Evolutionary conservation across 2,329 filamentous ascomycete genomes (phyloP).

Genomic region (Aspergillus persii): DNA sequence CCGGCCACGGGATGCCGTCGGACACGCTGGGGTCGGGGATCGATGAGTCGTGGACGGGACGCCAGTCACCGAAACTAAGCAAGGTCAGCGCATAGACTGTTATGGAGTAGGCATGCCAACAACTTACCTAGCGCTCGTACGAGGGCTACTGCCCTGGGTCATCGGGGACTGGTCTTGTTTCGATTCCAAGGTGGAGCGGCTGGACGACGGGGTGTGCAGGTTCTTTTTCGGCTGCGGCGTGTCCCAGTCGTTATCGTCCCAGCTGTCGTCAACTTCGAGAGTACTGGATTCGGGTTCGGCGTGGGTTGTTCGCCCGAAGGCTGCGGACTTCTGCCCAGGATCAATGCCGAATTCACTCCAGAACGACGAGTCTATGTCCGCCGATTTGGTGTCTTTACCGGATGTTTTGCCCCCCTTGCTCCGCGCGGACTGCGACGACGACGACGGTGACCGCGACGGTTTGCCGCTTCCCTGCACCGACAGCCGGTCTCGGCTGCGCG

Average conservation of each 20-base stretch:
- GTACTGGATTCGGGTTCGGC: conserved; percentile 34
- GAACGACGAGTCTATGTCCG: conserved; percentile 46
- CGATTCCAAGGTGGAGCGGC: conserved; percentile 52
- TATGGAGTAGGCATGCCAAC: conserved; percentile 23
- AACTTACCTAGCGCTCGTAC: conserved; percentile 54
- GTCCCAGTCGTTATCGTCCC: conserved; percentile 53
- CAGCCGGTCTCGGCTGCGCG: conserved; percentile 33
- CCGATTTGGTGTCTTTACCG: conserved; percentile 43
- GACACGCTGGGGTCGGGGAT: conserved; percentile 32
- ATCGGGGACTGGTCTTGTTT: conserved; percentile 46
- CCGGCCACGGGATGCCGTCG: conserved; percentile 60
- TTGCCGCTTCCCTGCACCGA: conserved; percentile 25
- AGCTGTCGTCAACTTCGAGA: conserved; percentile 49
- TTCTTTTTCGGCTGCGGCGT: conserved; percentile 43
- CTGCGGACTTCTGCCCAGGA: conserved; percentile 41
- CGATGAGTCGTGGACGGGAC: conserved; percentile 23
- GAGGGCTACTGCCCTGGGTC: conserved; percentile 49
- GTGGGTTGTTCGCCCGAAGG: conserved; percentile 26
- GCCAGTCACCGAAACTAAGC: conserved; percentile 40
- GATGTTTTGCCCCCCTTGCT: conserved; percentile 33
- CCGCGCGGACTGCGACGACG: conserved; percentile 10
- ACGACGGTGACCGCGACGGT: conserved; percentile 33
- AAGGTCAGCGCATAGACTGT: conserved; percentile 29
- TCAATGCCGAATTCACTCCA: conserved; percentile 53
- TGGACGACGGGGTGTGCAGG: conserved; percentile 42